Evolutionary conservation across 345 rosid genomes (phyloP).

Genomic region (Sisymbrium irio): DNA sequence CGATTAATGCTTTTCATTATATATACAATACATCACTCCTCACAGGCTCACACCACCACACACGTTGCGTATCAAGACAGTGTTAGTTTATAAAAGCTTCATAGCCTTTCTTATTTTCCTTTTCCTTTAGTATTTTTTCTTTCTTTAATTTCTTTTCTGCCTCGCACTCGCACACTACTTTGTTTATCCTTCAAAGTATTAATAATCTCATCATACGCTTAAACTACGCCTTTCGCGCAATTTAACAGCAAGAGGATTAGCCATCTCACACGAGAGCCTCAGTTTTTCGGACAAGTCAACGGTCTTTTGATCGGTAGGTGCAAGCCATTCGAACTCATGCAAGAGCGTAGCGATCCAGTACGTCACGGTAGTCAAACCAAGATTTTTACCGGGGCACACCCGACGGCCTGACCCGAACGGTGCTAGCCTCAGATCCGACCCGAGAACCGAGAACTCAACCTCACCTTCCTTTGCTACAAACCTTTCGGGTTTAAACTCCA

Average conservation of each 20-base stretch:
- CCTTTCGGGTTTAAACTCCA: constrained; percentile 60
- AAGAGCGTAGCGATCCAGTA: constrained; percentile 69
- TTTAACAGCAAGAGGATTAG: constrained; percentile 55
- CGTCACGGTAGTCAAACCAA: constrained; percentile 63
- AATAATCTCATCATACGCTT: not conserved
- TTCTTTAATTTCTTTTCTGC: not conserved
- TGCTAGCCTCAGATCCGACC: constrained; percentile 82
- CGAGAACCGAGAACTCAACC: constrained; percentile 63
- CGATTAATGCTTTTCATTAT: constrained; percentile 8
- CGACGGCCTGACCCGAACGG: constrained; percentile 93
- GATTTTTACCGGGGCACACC: constrained; percentile 69
- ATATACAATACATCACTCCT: constrained; percentile 29
- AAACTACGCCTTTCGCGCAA: constrained; percentile 40
- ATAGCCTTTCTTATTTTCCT: not conserved
- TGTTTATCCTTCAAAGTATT: not conserved
- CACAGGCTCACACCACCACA: constrained; percentile 25
- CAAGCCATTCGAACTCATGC: constrained; percentile 66
- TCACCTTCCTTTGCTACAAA: constrained; percentile 45
- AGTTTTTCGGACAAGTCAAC: constrained; percentile 77
- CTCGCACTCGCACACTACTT: not conserved
- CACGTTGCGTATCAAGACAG: constrained; percentile 19
- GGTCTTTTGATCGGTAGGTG: constrained; percentile 33
- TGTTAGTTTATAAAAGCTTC: constrained; percentile 7
- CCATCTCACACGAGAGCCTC: constrained; percentile 80
- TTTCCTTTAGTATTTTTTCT: not conserved